Evolutionary conservation across 1,139 yeast genomes (phyloP).

Genomic region (Debaryomycetaceae sp.): DNA sequence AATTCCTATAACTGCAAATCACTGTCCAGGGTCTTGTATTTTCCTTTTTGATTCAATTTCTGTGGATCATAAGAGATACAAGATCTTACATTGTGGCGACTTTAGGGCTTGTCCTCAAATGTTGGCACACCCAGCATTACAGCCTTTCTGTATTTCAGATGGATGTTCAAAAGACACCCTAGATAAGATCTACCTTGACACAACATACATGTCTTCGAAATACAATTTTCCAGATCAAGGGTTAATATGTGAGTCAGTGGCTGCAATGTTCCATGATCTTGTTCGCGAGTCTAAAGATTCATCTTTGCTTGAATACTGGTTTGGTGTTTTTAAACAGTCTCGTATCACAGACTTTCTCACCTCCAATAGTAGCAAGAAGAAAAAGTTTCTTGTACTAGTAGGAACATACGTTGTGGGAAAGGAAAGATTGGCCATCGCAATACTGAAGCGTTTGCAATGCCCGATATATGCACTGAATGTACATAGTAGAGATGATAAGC

Average conservation of each 20-base stretch:
- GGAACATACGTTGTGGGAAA: constrained; percentile 94
- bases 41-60: constrained; percentile 61
- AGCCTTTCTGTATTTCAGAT: constrained; percentile 26
- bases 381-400: constrained; percentile 59
- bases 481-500: constrained; percentile 46
- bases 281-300: constrained; percentile 15
- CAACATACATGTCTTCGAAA: constrained; percentile 77
- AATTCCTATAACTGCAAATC: constrained; percentile 77
- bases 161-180: constrained; percentile 10
- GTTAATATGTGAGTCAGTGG: constrained; percentile 56
- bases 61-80: constrained; percentile 19
- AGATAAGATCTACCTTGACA: constrained; percentile 73
- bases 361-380: constrained; percentile 17
- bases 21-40: constrained; percentile 92
- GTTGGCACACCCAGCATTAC: constrained; percentile 31
- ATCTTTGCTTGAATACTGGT: constrained; percentile 32
- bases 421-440: constrained; percentile 71
- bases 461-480: constrained; percentile 50
- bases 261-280: constrained; percentile 48
- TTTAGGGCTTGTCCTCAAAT: constrained; percentile 64
- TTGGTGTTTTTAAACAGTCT: constrained; percentile 36
- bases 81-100: constrained; percentile 84
- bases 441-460: constrained; percentile 55
- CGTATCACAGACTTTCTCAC: constrained; percentile 43
- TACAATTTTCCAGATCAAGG: constrained; percentile 78